Evolutionary conservation across 371 early-diverging fungal genomes (phyloP).

Genomic region (Mucor ambiguus): DNA sequence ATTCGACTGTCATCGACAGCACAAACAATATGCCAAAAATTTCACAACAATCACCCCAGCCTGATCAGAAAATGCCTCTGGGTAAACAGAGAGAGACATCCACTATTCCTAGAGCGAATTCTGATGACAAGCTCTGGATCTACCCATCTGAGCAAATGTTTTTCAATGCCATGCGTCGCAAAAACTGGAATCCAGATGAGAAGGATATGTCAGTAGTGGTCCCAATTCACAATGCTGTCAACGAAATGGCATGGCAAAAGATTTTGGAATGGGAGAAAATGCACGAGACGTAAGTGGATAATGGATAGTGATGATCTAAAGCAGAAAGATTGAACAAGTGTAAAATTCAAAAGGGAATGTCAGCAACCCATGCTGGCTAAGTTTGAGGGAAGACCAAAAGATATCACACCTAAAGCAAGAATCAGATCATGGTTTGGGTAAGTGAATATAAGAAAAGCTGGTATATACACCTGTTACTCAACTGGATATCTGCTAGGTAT

Average conservation of each 20-base stretch:
- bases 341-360: slow-evolving; percentile 45
- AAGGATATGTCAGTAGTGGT: slow-evolving; percentile 54
- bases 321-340: neutral
- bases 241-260: slow-evolving; percentile 91
- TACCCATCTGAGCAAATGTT: slow-evolving; percentile 96
- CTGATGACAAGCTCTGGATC: slow-evolving; percentile 76
- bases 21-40: slow-evolving; percentile 76
- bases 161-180: slow-evolving; percentile 91
- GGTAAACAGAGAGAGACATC: slow-evolving; percentile 67
- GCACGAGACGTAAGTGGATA: slow-evolving; percentile 53
- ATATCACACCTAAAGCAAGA: slow-evolving; percentile 85
- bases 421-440: slow-evolving; percentile 74
- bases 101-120: slow-evolving; percentile 70
- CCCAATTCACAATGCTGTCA: slow-evolving; percentile 77
- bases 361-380: slow-evolving; percentile 75
- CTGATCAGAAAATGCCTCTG: slow-evolving; percentile 59
- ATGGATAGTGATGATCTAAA: neutral
- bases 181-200: slow-evolving; percentile 83
- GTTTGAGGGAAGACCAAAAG: slow-evolving; percentile 88
- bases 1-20: slow-evolving; percentile 60
- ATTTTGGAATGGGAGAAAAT: slow-evolving; percentile 89
- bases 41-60: slow-evolving; percentile 62
- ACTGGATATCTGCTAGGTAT: slow-evolving; percentile 38
- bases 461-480: neutral
- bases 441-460: neutral